Evolutionary conservation across 768 basidiomycete genomes (phyloP), one percentile per base, ranked within the genome.

Genomic region (Mycena haematopus): DNA sequence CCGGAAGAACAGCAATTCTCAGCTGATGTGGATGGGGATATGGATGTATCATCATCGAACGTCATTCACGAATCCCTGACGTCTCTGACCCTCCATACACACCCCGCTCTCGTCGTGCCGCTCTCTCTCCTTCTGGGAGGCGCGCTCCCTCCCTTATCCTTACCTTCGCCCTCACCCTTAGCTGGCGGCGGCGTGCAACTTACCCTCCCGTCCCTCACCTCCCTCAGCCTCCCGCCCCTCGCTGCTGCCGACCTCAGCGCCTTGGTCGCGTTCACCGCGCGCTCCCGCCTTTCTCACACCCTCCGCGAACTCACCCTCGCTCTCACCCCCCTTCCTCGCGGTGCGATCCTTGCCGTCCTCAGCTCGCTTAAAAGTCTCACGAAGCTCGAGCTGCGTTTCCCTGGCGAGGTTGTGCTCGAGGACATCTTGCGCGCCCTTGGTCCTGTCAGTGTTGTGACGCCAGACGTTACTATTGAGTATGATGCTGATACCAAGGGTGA

Each of bases 101-200:
- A 58, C 56, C 56, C 56, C 35, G 45, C 56, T 17, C 13, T 44
- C 6, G n/a, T 33, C 22, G 25, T 58, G 24, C 22, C 56, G 44
- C 44, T 45, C 13, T 21, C 44, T 10, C 6, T 45, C 44, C 22
- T 45, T 22, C 19, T 58, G 1, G 24, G 33, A 17, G 22, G 24
- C n/a, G 40, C 14, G 19, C 47, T 58, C 33, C 56, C 29, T 31
- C 6, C 29, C 29, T 31, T 31, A 31, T 9, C 29, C 29, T 31
- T 31, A 31, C 29, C 29, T 4, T 38, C 36, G 36, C 36, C 36
- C 36, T 38, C 36, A 5, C 36, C 29, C 29, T 31, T 31, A 31
- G 29, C 29, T 31, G 29, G 29, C 9, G 29, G 29, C 9, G 29
- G 29, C 29, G 29, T 9, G 36, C 17, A 13, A 5, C 36, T 58